A percentile compares a stretch with the other conserved stretches of the same genome.
Conservation (phyloP, 2,329 filamentous ascomycete species). For the Parastagonospora nodorum region DNA sequence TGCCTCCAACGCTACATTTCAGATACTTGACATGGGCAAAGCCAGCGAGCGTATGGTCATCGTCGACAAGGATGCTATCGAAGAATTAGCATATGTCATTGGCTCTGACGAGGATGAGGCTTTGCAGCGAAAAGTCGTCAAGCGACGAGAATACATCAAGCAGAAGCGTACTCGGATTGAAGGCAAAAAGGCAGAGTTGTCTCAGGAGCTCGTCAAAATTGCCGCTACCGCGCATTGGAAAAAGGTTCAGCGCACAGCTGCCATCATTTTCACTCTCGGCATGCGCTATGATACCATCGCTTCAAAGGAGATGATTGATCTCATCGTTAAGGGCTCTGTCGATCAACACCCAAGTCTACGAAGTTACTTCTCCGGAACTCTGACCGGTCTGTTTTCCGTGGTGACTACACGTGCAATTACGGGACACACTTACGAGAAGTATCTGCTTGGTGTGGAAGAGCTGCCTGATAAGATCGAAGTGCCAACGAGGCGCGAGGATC, state of each 20-base stretch:
- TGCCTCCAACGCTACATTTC: conserved; percentile 78
- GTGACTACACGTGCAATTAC: conserved; percentile 87
- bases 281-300: conserved; percentile 90
- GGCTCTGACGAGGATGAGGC: conserved; percentile 55
- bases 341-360: conserved; percentile 89
- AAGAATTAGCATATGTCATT: conserved; percentile 60
- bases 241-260: conserved; percentile 84
- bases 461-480: conserved; percentile 78
- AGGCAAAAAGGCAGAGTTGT: conserved; percentile 77
- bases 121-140: conserved; percentile 64
- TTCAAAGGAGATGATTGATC: conserved; percentile 78
- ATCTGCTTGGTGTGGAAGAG: conserved; percentile 77
- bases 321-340: conserved; percentile 81
- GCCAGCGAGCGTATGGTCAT: conserved; percentile 85
- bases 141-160: conserved; percentile 74
- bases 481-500: conserved; percentile 70
- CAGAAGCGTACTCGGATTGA: conserved; percentile 79
- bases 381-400: conserved; percentile 77
- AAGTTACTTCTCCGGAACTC: conserved; percentile 77
- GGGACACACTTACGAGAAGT: conserved; percentile 85
- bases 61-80: conserved; percentile 71
- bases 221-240: conserved; percentile 92
- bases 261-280: conserved; percentile 88
- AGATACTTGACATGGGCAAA: conserved; percentile 90
- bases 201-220: conserved; percentile 77